Evolutionary conservation across 2,329 filamentous ascomycete genomes (phyloP).

Genomic region (Proliferodiscus dingleyae): DNA sequence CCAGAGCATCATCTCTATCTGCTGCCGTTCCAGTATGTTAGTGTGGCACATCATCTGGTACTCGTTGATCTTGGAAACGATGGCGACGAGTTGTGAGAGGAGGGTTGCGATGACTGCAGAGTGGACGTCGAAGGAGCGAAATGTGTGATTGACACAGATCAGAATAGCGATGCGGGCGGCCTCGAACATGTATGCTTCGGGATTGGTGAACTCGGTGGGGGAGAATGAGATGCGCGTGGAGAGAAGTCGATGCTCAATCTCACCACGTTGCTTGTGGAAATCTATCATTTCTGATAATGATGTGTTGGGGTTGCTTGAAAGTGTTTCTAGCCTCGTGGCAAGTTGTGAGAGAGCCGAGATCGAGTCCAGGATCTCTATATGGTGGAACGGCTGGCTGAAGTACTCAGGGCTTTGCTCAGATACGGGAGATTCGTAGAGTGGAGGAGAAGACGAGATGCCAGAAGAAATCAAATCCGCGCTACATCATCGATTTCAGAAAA

Average conservation of each 20-base stretch:
- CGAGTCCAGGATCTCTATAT: neutral
- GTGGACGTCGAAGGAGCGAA: neutral
- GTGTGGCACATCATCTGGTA: neutral
- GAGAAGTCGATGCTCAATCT: neutral
- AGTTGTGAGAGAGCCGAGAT: neutral
- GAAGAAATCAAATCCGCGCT: neutral
- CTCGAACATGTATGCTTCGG: neutral
- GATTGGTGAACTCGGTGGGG: neutral
- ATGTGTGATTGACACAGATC: neutral
- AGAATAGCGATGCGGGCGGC: neutral
- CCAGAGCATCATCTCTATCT: neutral
- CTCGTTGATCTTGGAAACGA: neutral
- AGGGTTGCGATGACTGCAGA: neutral
- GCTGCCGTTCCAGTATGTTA: neutral
- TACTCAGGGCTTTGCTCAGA: too few species aligned
- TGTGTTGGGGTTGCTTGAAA: neutral
- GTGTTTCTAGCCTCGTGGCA: neutral
- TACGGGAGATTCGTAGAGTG: too few species aligned
- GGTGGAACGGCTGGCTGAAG: neutral
- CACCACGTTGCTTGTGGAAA: neutral
- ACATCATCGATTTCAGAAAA: neutral
- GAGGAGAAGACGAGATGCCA: neutral
- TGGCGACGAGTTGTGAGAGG: neutral
- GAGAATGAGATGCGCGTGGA: neutral
- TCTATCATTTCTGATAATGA: neutral